Evolutionary conservation across 345 rosid genomes (phyloP).

Genomic region (Eucalyptus pauciflora): DNA sequence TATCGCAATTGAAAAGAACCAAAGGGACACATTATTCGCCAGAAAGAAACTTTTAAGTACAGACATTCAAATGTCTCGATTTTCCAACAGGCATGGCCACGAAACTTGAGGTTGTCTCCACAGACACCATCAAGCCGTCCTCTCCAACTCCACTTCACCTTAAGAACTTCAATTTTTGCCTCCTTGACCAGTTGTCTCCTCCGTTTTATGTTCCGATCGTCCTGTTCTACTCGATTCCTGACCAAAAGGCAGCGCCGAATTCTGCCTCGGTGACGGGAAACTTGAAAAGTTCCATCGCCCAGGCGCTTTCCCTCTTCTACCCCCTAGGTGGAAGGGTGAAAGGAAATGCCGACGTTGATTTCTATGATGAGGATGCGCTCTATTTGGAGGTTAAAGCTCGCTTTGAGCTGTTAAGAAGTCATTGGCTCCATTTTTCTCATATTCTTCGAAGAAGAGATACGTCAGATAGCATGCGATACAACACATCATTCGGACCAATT

Average conservation of each 20-base stretch:
- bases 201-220: too few relatives aligned
- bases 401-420: neutral
- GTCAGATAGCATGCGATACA: neutral
- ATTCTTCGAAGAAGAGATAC: neutral
- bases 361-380: neutral
- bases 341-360: neutral
- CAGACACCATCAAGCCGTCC: too few relatives aligned
- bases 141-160: neutral
- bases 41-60: neutral
- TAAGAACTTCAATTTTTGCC: neutral
- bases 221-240: too few relatives aligned
- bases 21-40: neutral
- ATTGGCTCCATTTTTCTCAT: neutral
- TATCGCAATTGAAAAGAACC: neutral
- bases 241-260: too few relatives aligned
- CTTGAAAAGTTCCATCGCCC: neutral
- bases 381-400: neutral
- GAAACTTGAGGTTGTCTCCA: too few relatives aligned
- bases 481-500: too few relatives aligned
- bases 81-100: too few relatives aligned
- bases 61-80: neutral
- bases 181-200: too few relatives aligned
- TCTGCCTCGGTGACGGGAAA: neutral
- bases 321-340: neutral
- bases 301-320: neutral